Base-by-base conservation (phyloP, 768 basidiomycete species). In the Lepiota venenata region DNA sequence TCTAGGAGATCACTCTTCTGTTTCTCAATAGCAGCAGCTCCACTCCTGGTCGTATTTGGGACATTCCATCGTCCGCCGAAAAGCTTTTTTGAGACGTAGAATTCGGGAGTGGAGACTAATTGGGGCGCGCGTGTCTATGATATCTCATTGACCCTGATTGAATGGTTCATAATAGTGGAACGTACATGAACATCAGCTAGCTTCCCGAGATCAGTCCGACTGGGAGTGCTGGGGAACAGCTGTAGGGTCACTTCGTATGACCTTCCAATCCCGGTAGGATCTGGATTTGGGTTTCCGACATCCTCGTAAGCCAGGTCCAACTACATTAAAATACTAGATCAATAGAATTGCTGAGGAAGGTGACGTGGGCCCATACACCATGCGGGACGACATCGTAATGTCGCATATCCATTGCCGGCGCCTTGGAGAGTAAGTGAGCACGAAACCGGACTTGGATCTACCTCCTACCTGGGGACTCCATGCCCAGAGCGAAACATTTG, bases 21-120 rank as follows among this genome's bases (percentile, higher is more conserved):
- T 52, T 69, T 69, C 52, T 74, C 71, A 25, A 73, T 63, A 4
- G 62, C 66, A 16, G 65, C 64, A 1, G 67, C 60, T 16, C 66
- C 71, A 27, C 61, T 66, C 22, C 62, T 66, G 2, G 69, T 63
- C 36, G 65, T 68, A 50, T 71, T 58, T 3, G 71, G 71, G 0
- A 71, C 62, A 55, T 68, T 67, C 69, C 72, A 74, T 40, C 69
- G 64, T 12, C 72, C 71, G 14, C 72, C 72, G 45, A 74, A 74
- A 6, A 74, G 49, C 22, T 63, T 66, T 41, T 66, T 69, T 10
- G 68, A 69, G 0, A 64, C 72, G 38, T 71, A 74, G 35, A 74
- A 74, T 15, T 62, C 58, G 1, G 71, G 71, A 18, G 51, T 67
- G 1, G 70, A 66, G 11, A 72, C 61, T 5, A 74, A 57, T 57